These are phyloP conservation scores for Marasmius sp. DNA, from an alignment of 1,284 basidiomycete species.

Conservation along the genomic window DNA sequence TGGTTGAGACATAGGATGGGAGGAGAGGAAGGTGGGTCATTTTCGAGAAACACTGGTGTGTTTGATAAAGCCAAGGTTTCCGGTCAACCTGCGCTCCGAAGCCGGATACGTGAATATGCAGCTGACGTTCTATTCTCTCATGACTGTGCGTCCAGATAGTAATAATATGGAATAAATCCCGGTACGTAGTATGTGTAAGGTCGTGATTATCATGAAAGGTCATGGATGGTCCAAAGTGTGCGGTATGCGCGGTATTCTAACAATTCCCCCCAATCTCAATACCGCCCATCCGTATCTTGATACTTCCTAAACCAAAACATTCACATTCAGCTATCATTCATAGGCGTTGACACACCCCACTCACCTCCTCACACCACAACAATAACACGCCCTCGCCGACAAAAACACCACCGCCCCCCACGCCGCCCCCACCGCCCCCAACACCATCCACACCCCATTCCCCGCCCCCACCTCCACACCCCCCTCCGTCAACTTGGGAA, in stretches of 20 bases:
- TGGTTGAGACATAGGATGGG: background rate
- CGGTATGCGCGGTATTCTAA: no score
- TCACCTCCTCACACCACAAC: slow-evolving; percentile 56
- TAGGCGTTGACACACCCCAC: slow-evolving; percentile 11
- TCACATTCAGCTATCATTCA: background rate
- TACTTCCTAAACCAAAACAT: background rate
- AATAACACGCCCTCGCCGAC: slow-evolving; percentile 63
- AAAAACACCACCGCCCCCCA: slow-evolving; percentile 63
- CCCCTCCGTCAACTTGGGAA: slow-evolving; percentile 40
- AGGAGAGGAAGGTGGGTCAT: background rate
- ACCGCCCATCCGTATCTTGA: background rate
- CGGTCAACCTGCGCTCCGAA: background rate
- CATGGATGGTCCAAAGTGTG: no score
- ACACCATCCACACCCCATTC: slow-evolving; percentile 71
- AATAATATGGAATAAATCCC: no score
- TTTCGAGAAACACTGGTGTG: background rate
- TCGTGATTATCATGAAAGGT: no score
- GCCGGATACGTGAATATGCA: background rate
- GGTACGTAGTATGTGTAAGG: no score
- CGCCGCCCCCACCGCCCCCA: slow-evolving; percentile 50
- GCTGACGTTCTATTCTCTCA: background rate
- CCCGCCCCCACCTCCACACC: slow-evolving; percentile 55
- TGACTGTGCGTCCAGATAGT: background rate
- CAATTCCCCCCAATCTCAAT: background rate
- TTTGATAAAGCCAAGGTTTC: background rate